Conservation (phyloP, 2,329 filamentous ascomycete species). For the Penicillium sp. region DNA sequence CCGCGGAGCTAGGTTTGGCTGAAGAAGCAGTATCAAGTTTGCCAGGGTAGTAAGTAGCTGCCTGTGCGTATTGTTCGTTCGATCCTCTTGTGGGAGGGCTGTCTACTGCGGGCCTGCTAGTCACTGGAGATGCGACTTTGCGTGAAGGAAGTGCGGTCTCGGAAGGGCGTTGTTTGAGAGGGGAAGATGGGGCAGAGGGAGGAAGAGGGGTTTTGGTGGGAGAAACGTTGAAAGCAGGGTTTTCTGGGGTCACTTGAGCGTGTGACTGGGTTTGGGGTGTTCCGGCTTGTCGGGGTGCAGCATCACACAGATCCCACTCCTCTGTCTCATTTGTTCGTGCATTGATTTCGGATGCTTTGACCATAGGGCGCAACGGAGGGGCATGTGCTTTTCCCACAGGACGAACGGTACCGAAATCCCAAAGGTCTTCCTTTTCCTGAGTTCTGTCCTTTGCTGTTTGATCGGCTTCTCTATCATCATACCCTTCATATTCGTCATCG, state of each 20-base stretch:
- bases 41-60: constrained; percentile 7
- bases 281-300: constrained; percentile 26
- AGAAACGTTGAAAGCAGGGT: constrained; percentile 44
- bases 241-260: constrained; percentile 55
- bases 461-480: constrained; percentile 54
- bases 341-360: constrained; percentile 75
- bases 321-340: constrained; percentile 56
- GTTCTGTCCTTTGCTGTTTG: constrained; percentile 41
- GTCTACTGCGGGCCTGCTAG: constrained; percentile 30
- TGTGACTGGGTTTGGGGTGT: constrained; percentile 49
- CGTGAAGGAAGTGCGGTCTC: constrained; percentile 45
- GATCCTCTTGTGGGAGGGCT: constrained; percentile 13
- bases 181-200: constrained; percentile 47
- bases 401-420: constrained; percentile 96
- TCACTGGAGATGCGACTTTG: constrained; percentile 48
- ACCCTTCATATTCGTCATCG: constrained; percentile 61
- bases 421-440: constrained; percentile 73
- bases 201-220: constrained; percentile 61
- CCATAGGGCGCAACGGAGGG: constrained; percentile 65
- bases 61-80: constrained; percentile 13
- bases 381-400: constrained; percentile 62
- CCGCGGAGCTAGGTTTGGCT: background rate
- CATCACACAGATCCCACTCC: constrained; percentile 34
- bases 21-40: background rate
- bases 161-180: constrained; percentile 53